phyloP scores from a whole-genome alignment of 2,329 filamentous ascomycete genomes.

The Aureobasidium lini region DNA sequence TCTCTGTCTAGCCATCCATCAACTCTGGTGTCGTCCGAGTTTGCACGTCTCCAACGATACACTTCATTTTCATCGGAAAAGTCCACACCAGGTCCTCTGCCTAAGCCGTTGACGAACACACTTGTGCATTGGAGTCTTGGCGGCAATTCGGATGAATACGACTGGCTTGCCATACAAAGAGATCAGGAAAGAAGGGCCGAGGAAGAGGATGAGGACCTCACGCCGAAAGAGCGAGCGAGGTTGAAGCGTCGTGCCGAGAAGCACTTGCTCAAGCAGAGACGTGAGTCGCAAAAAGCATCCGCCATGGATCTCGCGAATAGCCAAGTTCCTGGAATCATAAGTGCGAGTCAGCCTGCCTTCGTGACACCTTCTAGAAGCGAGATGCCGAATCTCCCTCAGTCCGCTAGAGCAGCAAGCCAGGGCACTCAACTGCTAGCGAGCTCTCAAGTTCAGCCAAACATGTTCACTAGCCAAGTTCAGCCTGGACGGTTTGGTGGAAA shows the following conservation, averaged over 20 bases:
- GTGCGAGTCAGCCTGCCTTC: slow-evolving; percentile 21
- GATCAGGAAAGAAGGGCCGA: slow-evolving; percentile 23
- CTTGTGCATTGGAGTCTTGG: slow-evolving; percentile 37
- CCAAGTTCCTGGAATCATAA: slow-evolving; percentile 25
- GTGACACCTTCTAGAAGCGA: slow-evolving; percentile 12
- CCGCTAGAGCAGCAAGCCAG: slow-evolving; percentile 14
- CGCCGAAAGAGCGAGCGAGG: slow-evolving; percentile 30
- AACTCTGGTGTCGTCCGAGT: slow-evolving; percentile 21
- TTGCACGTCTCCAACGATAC: slow-evolving; percentile 30
- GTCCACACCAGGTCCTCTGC: slow-evolving; percentile 20
- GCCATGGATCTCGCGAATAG: slow-evolving; percentile 21
- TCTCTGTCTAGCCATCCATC: slow-evolving; percentile 18
- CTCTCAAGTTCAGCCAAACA: slow-evolving; percentile 11
- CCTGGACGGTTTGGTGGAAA: slow-evolving; percentile 26
- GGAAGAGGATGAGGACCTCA: slow-evolving; percentile 29
- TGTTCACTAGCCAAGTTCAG: slow-evolving; percentile 27
- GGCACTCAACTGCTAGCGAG: slow-evolving; percentile 7
- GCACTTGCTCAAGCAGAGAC: slow-evolving; percentile 33
- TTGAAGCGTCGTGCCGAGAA: slow-evolving; percentile 33
- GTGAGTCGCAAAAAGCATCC: slow-evolving; percentile 28
- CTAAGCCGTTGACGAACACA: slow-evolving; percentile 29
- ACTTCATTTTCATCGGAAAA: slow-evolving; percentile 26
- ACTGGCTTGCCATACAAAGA: slow-evolving; percentile 30
- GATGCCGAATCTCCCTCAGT: neutral
- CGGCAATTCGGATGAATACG: slow-evolving; percentile 32